A percentile compares a stretch with the other conserved stretches of the same genome.
Conservation (phyloP, 352 stramenopile genomes). For the Elongisporangium undulatum region DNA sequence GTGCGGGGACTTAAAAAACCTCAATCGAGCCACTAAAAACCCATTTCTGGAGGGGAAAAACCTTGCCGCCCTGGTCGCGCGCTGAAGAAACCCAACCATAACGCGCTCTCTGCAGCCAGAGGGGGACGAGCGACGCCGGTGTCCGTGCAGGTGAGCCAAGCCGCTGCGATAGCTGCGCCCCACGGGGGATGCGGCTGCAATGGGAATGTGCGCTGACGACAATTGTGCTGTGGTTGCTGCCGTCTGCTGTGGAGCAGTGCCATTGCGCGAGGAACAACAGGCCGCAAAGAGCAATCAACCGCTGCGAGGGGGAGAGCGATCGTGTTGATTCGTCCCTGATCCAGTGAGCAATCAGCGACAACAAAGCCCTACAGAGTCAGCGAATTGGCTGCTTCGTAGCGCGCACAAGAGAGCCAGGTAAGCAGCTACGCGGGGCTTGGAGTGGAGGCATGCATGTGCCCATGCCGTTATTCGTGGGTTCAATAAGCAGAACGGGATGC, state of each 20-base stretch:
- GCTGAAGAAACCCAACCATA: not conserved
- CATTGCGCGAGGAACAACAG: not conserved
- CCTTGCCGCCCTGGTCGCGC: not conserved
- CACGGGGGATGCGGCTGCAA: not conserved
- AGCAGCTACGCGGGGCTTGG: not conserved
- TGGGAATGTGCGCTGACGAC: not conserved
- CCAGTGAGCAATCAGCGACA: not conserved
- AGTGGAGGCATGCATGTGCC: not conserved
- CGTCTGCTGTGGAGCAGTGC: not conserved
- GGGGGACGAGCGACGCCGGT: not conserved
- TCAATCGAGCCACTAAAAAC: not conserved
- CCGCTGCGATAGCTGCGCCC: not conserved
- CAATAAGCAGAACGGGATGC: not conserved
- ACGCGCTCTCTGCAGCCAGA: not conserved
- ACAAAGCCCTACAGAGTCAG: not conserved
- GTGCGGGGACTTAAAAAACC: not conserved
- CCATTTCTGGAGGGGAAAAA: not conserved
- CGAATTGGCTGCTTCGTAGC: not conserved
- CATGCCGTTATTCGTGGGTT: not conserved
- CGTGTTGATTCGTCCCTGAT: not conserved
- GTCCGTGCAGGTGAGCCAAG: not conserved
- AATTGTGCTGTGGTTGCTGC: not conserved
- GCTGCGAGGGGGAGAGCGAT: not conserved
- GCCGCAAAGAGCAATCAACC: not conserved
- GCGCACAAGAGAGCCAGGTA: not conserved